Percentiles rank a stretch among this genome's conserved stretches.
Evolutionary conservation across 345 rosid species (phyloP).

Genomic region (Jatropha curcas): DNA sequence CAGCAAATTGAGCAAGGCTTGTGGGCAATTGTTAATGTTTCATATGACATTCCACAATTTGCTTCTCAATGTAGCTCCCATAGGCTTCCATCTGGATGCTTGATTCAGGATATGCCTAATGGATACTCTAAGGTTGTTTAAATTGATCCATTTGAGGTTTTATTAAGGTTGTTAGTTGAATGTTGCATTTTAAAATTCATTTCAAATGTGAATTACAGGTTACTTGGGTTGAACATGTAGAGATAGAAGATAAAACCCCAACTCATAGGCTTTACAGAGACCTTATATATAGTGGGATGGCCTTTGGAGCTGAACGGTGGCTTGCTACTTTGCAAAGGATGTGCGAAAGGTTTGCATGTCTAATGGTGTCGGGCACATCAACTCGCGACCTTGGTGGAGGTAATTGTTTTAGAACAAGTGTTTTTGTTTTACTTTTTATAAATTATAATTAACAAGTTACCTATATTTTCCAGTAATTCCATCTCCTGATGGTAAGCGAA

Average conservation of each 20-base stretch:
- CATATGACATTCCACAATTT: conserved; percentile 75
- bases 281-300: conserved; percentile 61
- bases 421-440: too few relatives aligned
- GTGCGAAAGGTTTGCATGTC: conserved; percentile 83
- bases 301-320: conserved; percentile 90
- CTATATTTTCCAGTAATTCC: conserved; percentile 59
- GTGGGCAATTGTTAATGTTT: conserved; percentile 87
- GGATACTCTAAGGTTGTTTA: conserved; percentile 86
- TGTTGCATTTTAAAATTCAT: not conserved
- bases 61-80: conserved; percentile 55
- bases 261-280: conserved; percentile 65
- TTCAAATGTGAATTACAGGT: conserved; percentile 49
- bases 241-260: conserved; percentile 68
- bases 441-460: not conserved
- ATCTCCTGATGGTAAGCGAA: conserved; percentile 79
- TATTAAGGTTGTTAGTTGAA: conserved; percentile 7
- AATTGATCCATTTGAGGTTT: conserved; percentile 12
- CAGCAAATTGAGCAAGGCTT: conserved; percentile 89
- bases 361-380: conserved; percentile 59
- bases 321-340: conserved; percentile 77
- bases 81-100: conserved; percentile 91
- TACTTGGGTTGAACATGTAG: conserved; percentile 90
- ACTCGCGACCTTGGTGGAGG: conserved; percentile 85
- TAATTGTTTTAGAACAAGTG: conserved; percentile 31
- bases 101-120: conserved; percentile 94